A percentile compares a stretch with the other conserved stretches of the same genome.
These are phyloP conservation scores for Exobasidium cylindrosporum DNA, from an alignment of 1,284 basidiomycete species.

Conservation along the genomic window DNA sequence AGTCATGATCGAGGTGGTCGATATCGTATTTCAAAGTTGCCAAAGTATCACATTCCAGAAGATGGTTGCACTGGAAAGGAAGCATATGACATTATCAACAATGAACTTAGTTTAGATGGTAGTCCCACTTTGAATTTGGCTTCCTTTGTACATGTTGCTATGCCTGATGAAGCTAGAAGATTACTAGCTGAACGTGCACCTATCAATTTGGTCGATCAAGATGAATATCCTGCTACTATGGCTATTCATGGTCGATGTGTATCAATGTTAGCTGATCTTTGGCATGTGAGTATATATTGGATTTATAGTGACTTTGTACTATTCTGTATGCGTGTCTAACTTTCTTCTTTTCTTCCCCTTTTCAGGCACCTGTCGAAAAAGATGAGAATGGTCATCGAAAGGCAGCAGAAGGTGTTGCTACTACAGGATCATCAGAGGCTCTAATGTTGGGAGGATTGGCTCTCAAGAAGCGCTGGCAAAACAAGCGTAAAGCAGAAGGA, in stretches of 20 bases:
- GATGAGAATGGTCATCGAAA: conserved; percentile 32
- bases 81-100: conserved; percentile 66
- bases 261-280: conserved; percentile 84
- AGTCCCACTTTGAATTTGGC: conserved; percentile 78
- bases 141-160: conserved; percentile 59
- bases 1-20: conserved; percentile 37
- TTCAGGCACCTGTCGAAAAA: conserved; percentile 61
- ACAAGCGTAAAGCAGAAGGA: conserved; percentile 76
- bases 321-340: background rate
- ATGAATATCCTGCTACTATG: conserved; percentile 72
- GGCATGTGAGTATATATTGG: conserved; percentile 63
- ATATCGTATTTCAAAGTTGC: conserved; percentile 47
- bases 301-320: background rate
- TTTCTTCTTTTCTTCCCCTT: background rate
- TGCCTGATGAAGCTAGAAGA: conserved; percentile 59
- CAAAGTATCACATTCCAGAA: conserved; percentile 57
- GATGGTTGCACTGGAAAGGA: conserved; percentile 56
- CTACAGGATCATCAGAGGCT: conserved; percentile 86
- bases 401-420: conserved; percentile 66
- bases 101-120: conserved; percentile 67
- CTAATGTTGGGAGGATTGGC: conserved; percentile 87
- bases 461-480: conserved; percentile 92
- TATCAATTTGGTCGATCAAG: conserved; percentile 66
- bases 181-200: conserved; percentile 64
- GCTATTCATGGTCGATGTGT: conserved; percentile 59